These are phyloP conservation scores for Pterocarpus macrocarpus DNA, from an alignment of 306 rosid species.

Conservation along the genomic window DNA sequence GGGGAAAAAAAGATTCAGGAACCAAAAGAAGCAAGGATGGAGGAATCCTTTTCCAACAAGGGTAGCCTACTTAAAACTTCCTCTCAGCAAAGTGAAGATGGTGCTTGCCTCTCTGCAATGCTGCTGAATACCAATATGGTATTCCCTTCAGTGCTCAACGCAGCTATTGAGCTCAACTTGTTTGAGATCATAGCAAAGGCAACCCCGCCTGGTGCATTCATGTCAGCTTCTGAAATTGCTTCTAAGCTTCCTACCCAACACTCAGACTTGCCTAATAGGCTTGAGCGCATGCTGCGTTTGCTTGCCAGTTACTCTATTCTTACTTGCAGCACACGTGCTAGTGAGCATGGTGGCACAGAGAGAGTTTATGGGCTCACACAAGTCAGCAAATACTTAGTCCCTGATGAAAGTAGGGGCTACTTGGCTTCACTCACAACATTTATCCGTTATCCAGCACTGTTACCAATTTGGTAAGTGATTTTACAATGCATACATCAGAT, in stretches of 20 bases:
- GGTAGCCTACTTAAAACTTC: neutral
- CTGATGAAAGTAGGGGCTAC: conserved; percentile 11
- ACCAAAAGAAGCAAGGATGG: neutral
- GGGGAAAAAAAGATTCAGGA: neutral
- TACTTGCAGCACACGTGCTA: conserved; percentile 18
- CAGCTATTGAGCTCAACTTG: conserved; percentile 46
- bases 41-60: neutral
- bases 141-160: conserved; percentile 28
- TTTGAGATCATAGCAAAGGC: conserved; percentile 42
- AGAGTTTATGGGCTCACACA: conserved; percentile 26
- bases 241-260: conserved; percentile 15
- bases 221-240: conserved; percentile 46
- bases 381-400: conserved; percentile 42
- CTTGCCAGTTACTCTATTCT: conserved; percentile 36
- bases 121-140: neutral
- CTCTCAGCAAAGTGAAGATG: conserved; percentile 10
- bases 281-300: conserved; percentile 47
- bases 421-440: conserved; percentile 19
- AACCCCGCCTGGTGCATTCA: neutral
- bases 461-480: conserved; percentile 34
- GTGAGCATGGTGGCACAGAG: neutral
- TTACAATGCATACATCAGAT: too few species aligned
- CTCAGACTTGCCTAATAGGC: conserved; percentile 14
- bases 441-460: neutral
- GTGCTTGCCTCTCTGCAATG: conserved; percentile 36